Conservation (phyloP, 2,329 filamentous ascomycete species). For the Lecanicillium sp. region DNA sequence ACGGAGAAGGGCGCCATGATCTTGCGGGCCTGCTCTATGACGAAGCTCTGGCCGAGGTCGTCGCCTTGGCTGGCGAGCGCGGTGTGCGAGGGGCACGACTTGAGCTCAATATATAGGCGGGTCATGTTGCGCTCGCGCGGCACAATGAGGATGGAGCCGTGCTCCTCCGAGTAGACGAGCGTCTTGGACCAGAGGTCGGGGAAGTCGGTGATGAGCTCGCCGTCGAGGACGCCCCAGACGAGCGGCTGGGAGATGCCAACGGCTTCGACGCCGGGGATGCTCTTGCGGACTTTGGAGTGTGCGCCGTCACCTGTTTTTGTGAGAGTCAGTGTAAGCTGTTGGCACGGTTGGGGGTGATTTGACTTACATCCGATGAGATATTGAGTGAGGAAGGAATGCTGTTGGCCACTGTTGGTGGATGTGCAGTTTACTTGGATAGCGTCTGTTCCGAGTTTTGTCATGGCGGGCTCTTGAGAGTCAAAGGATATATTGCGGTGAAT, state of each 20-base stretch:
- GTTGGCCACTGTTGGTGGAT: conserved; percentile 43
- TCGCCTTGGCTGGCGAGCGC: conserved; percentile 25
- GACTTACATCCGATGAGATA: conserved; percentile 60
- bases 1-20: conserved; percentile 52
- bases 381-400: conserved; percentile 44
- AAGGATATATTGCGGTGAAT: conserved; percentile 60
- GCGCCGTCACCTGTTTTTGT: conserved; percentile 65
- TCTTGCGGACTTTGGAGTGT: conserved; percentile 60
- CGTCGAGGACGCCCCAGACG: conserved; percentile 66
- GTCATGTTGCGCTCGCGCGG: conserved; percentile 68
- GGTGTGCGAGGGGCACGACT: conserved; percentile 31
- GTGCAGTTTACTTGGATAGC: conserved; percentile 44
- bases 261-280: conserved; percentile 49
- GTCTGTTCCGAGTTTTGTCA: conserved; percentile 28
- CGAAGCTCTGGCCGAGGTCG: conserved; percentile 52
- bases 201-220: conserved; percentile 63
- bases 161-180: conserved; percentile 57
- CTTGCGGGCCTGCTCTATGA: conserved; percentile 58
- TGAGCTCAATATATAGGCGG: conserved; percentile 52
- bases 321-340: too few species aligned
- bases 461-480: conserved; percentile 42
- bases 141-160: conserved; percentile 66
- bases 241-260: conserved; percentile 46
- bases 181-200: conserved; percentile 71
- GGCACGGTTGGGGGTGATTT: neutral